Evolutionary conservation across 805 yeast species (phyloP).

Genomic region (Candida vaughaniae): DNA sequence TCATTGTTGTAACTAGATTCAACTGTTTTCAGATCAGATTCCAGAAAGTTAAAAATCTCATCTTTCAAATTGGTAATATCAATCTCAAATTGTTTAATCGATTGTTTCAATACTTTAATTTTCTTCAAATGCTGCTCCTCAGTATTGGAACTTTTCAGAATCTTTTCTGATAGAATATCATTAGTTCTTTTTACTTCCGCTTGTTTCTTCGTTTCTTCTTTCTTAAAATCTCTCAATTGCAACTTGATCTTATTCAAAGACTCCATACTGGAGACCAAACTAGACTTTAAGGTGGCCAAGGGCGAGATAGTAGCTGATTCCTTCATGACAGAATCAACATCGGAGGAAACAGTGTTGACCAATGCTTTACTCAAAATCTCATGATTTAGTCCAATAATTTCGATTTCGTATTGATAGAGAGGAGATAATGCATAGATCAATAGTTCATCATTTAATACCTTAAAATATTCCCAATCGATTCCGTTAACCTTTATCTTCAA

Average conservation of each 20-base stretch:
- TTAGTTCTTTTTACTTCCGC: slow-evolving; percentile 33
- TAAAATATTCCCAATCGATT: slow-evolving; percentile 32
- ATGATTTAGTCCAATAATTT: slow-evolving; percentile 17
- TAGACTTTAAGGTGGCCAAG: slow-evolving; percentile 29
- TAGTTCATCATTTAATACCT: slow-evolving; percentile 17
- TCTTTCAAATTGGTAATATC: slow-evolving; percentile 23
- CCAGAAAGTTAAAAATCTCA: slow-evolving; percentile 1
- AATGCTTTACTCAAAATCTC: slow-evolving; percentile 20
- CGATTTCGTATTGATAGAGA: slow-evolving; percentile 36
- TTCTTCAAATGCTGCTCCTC: slow-evolving; percentile 33
- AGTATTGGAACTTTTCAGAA: slow-evolving; percentile 27
- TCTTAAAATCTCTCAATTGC: slow-evolving; percentile 31
- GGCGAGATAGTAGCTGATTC: slow-evolving; percentile 27
- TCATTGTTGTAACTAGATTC: slow-evolving; percentile 9
- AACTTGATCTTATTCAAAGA: slow-evolving; percentile 22
- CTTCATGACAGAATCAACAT: slow-evolving; percentile 19
- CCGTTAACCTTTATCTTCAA: slow-evolving; percentile 28
- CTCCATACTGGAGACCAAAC: slow-evolving; percentile 31
- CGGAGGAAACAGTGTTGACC: slow-evolving; percentile 30
- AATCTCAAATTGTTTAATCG: slow-evolving; percentile 36
- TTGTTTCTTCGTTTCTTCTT: slow-evolving; percentile 36
- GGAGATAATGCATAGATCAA: slow-evolving; percentile 33
- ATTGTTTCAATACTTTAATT: slow-evolving; percentile 39
- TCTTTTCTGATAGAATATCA: slow-evolving; percentile 29
- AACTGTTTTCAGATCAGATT: not conserved